Conservation (phyloP, 1,139 yeast species). For the Meyerozyma smithsonii region DNA sequence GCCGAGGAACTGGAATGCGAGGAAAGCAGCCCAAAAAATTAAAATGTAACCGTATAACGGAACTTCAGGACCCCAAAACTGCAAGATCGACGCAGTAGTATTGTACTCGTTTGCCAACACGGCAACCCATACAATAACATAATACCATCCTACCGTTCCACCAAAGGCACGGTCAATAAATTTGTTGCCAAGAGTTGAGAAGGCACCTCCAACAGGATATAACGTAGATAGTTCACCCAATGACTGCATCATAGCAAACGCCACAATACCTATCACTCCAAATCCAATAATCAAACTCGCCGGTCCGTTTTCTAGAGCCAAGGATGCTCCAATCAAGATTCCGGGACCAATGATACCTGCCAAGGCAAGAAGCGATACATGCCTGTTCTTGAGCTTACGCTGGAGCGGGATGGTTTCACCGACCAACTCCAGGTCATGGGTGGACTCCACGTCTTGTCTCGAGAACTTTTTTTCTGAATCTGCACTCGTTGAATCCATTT, state of each 20-base stretch:
- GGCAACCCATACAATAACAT: constrained; percentile 58
- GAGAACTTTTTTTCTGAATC: not conserved
- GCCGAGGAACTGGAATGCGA: constrained; percentile 52
- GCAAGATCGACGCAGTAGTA: constrained; percentile 48
- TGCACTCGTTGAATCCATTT: not conserved
- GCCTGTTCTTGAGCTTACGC: constrained; percentile 38
- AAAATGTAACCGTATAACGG: constrained; percentile 57
- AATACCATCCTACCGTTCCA: constrained; percentile 59
- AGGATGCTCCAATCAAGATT: constrained; percentile 43
- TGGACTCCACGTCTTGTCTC: not conserved
- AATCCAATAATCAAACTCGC: constrained; percentile 41
- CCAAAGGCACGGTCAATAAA: constrained; percentile 57
- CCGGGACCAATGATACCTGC: constrained; percentile 59
- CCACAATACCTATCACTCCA: constrained; percentile 51
- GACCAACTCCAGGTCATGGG: not conserved
- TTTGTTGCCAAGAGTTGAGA: constrained; percentile 48
- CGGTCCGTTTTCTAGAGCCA: constrained; percentile 43
- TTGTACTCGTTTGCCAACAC: constrained; percentile 59
- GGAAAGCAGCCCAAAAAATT: constrained; percentile 51
- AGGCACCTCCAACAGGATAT: constrained; percentile 51
- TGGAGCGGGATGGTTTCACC: constrained; percentile 11
- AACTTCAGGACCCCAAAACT: constrained; percentile 57
- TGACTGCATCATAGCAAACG: constrained; percentile 53
- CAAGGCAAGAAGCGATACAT: constrained; percentile 42
- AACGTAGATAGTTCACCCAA: constrained; percentile 54